Percentiles rank a stretch among this genome's conserved stretches.
phyloP scores from a whole-genome alignment of 1,139 yeast species.

The Pichia sp. region DNA sequence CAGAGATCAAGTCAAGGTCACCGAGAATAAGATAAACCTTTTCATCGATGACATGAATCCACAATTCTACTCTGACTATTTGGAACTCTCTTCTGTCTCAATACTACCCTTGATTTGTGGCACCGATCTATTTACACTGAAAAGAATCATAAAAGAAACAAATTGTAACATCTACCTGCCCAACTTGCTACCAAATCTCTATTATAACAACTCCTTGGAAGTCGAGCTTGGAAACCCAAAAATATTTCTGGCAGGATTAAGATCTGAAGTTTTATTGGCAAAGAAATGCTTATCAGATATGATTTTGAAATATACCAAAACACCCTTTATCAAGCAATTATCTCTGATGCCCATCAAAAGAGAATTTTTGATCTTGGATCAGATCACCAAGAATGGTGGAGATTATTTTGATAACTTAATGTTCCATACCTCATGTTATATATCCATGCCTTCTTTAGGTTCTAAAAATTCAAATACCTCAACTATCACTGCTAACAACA shows the following conservation, averaged over 20 bases:
- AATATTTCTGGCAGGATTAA: slow-evolving; percentile 40
- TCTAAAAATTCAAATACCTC: slow-evolving; percentile 16
- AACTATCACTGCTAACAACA: slow-evolving; percentile 13
- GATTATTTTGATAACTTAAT: slow-evolving; percentile 44
- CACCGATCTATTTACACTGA: slow-evolving; percentile 51
- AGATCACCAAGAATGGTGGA: slow-evolving; percentile 8
- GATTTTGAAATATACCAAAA: slow-evolving; percentile 41
- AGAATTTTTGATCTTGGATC: slow-evolving; percentile 36
- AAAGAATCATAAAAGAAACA: slow-evolving; percentile 58
- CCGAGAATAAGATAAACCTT: slow-evolving; percentile 54
- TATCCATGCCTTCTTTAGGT: slow-evolving; percentile 63
- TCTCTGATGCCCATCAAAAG: slow-evolving; percentile 45
- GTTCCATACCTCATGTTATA: slow-evolving; percentile 61
- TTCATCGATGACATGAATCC: slow-evolving; percentile 49
- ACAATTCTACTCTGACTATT: slow-evolving; percentile 47
- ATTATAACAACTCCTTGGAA: slow-evolving; percentile 28
- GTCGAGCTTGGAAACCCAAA: slow-evolving; percentile 27
- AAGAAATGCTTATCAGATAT: slow-evolving; percentile 34
- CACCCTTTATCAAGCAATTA: slow-evolving; percentile 45
- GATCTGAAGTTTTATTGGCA: slow-evolving; percentile 43
- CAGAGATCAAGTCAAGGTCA: slow-evolving; percentile 40
- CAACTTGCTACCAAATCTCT: slow-evolving; percentile 52
- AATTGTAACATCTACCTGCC: slow-evolving; percentile 62
- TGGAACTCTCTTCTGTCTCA: slow-evolving; percentile 46
- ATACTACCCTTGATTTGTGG: slow-evolving; percentile 72